These are phyloP conservation scores for Zymoseptoria tritici DNA, from an alignment of 2,329 filamentous ascomycete species.

Conservation along the genomic window DNA sequence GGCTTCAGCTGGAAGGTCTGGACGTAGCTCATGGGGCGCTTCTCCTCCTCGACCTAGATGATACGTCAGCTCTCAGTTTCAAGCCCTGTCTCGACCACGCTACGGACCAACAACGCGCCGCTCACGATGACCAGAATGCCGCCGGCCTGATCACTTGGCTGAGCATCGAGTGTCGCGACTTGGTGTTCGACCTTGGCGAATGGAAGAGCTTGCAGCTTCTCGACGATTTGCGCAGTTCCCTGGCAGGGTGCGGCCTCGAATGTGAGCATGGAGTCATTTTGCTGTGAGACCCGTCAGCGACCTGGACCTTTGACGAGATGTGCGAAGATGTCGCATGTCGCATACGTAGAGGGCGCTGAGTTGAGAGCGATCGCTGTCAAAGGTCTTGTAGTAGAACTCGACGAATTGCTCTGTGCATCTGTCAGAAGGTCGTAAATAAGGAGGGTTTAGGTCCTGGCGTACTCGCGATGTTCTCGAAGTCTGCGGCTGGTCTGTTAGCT, in stretches of 20 bases:
- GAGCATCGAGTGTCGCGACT: conserved; percentile 70
- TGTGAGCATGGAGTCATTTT: conserved; percentile 81
- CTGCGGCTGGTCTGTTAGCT: conserved; percentile 12
- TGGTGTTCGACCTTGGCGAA: conserved; percentile 77
- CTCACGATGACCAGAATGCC: conserved; percentile 83
- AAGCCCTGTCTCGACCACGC: neutral
- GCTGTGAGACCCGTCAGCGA: conserved; percentile 43
- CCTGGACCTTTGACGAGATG: conserved; percentile 27
- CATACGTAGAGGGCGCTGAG: conserved; percentile 72
- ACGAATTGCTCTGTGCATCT: conserved; percentile 70
- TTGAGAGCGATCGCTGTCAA: conserved; percentile 62
- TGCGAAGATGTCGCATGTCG: neutral
- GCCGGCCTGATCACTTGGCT: conserved; percentile 61
- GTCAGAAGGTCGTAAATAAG: conserved; percentile 3
- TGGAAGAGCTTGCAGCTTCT: conserved; percentile 77
- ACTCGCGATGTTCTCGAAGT: conserved; percentile 30
- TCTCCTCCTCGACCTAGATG: conserved; percentile 73
- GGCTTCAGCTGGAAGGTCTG: conserved; percentile 81
- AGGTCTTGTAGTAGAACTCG: conserved; percentile 81
- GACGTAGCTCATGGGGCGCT: conserved; percentile 81
- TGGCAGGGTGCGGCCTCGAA: conserved; percentile 67
- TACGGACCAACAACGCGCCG: conserved; percentile 69
- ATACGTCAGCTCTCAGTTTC: neutral
- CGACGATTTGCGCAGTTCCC: conserved; percentile 60
- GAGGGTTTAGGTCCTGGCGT: conserved; percentile 4